Base-by-base conservation (phyloP, 805 yeast species). In the Candida piceae region DNA sequence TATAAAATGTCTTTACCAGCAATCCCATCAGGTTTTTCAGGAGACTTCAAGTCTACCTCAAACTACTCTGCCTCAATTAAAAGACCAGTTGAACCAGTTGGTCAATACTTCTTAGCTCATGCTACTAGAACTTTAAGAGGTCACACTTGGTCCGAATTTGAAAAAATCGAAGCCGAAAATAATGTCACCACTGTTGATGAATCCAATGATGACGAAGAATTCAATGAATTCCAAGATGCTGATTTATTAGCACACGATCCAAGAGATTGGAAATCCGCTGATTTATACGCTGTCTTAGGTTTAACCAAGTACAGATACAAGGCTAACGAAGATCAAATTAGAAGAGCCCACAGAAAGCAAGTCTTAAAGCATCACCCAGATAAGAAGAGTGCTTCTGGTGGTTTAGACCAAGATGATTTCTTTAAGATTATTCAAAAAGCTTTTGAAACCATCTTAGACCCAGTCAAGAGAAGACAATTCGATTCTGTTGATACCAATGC, bases 351-450 rank as follows among this genome's bases (percentile, higher is more conserved):
- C 75, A 83, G 98, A 74, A 83, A 82, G 63, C 94, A 87, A 68
- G 97, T 93, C 20, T 75, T 93, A 67, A 86, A 82, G 70, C 96
- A 90, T 65, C 98, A 93, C 64, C 98, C 98, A 49, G 98, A 93
- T 68, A 93, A 93, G 76, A 89, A 86, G 72, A 88, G 95, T 55
- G 96, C 90, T 36, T 64, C 71, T 49, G 96, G 95, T 47, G 83
- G 84, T 31, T 72, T 85, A 58, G 94, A 86, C 49, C 88, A 85
- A 67, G 98, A 93, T 63, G 96, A 93, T 10, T 90, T 93, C 68
- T 93, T 93, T 79, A 93, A 93, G 74, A 84, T 94, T 61, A 89
- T 93, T 57, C 98, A 93, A 71, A 93, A 93, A 72, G 95, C 97
- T 22, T 83, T 78, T 59, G 98, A 93, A 72, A 74, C 84, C 38